phyloP scores from a whole-genome alignment of 441 rosid genomes.

The Hura crepitans region DNA sequence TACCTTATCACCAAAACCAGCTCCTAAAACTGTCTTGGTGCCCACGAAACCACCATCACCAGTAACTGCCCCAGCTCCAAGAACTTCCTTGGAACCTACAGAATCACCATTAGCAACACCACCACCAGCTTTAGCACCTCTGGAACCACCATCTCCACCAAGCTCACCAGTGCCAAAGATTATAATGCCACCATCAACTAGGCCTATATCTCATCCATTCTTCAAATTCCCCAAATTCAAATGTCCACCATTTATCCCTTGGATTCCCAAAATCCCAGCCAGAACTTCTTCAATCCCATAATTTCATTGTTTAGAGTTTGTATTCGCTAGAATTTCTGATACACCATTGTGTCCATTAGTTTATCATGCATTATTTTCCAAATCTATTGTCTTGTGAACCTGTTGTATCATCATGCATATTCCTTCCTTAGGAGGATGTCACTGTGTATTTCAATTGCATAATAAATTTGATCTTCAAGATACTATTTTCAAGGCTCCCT shows the following conservation, averaged over 20 bases:
- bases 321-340: neutral
- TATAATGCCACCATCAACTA: neutral
- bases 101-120: neutral
- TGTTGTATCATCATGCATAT: neutral
- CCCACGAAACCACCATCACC: neutral
- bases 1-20: neutral
- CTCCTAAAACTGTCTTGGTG: neutral
- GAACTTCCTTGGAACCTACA: neutral
- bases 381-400: neutral
- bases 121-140: too few relatives aligned
- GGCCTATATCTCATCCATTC: neutral
- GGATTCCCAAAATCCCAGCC: neutral
- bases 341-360: neutral
- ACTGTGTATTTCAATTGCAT: neutral
- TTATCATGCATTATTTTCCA: neutral
- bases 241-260: neutral
- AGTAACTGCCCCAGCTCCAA: neutral
- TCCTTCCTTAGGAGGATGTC: neutral
- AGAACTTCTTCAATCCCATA: neutral
- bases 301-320: neutral
- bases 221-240: neutral
- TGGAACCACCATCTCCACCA: too few relatives aligned
- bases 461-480: neutral
- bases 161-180: neutral
- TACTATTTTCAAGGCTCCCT: neutral